Percentiles rank a stretch among this genome's conserved stretches.
These are phyloP conservation scores for Trifolium fragiferum DNA, from an alignment of 306 rosid genomes.

Conservation along the genomic window DNA sequence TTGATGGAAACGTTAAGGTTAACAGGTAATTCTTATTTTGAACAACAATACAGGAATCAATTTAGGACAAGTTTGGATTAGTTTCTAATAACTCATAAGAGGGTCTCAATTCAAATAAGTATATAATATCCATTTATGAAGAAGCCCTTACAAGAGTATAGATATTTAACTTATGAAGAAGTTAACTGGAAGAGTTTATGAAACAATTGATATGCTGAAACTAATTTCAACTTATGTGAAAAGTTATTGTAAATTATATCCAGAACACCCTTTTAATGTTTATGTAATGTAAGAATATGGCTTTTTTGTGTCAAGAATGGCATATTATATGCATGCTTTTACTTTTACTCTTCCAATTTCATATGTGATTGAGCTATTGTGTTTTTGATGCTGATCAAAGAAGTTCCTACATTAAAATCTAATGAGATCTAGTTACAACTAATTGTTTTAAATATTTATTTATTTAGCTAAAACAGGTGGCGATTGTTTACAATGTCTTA, in stretches of 20 bases:
- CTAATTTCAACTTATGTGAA: not conserved
- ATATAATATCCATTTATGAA: not conserved
- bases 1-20: conserved; percentile 89
- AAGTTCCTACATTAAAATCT: conserved; percentile 4
- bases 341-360: conserved; percentile 5
- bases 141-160: not conserved
- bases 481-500: not conserved
- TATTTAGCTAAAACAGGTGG: not conserved
- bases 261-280: not conserved
- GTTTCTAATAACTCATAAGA: not conserved
- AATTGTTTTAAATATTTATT: not conserved
- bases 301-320: not conserved
- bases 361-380: conserved; percentile 11
- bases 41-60: not conserved
- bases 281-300: conserved; percentile 15
- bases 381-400: not conserved
- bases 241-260: not conserved
- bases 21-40: conserved; percentile 66
- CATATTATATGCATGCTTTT: not conserved
- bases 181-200: not conserved
- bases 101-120: not conserved
- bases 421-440: not conserved
- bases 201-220: not conserved
- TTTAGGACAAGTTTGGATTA: not conserved
- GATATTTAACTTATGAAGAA: not conserved